Evolutionary conservation across 139 green algal genomes (phyloP).

Genomic region (Closterium sp.): DNA sequence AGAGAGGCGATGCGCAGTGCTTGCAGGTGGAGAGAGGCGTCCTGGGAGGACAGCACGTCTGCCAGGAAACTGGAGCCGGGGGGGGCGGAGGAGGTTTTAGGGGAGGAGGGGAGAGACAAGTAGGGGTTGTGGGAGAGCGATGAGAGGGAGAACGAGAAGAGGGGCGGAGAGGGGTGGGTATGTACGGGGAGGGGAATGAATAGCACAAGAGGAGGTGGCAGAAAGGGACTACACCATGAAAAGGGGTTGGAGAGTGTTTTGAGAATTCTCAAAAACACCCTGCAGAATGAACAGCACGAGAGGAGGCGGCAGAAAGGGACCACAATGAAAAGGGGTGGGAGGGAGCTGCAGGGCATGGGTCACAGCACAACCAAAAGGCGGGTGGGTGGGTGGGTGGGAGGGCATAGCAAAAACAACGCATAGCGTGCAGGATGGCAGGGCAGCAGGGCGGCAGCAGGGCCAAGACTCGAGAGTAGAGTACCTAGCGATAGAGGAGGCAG

Average conservation of each 20-base stretch:
- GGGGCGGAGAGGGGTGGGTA: too few relatives aligned
- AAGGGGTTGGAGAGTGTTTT: too few relatives aligned
- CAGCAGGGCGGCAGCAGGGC: background rate
- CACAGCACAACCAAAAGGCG: too few relatives aligned
- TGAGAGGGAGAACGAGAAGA: background rate
- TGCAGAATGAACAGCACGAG: too few relatives aligned
- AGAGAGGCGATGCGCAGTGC: constrained; percentile 45
- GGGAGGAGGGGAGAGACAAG: background rate
- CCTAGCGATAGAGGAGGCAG: background rate
- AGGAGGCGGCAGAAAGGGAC: too few relatives aligned
- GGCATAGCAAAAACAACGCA: too few relatives aligned
- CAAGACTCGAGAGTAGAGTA: background rate
- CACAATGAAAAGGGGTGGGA: too few relatives aligned
- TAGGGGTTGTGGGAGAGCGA: background rate
- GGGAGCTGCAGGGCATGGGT: too few relatives aligned
- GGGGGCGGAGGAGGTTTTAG: background rate
- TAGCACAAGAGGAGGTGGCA: background rate
- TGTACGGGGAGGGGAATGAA: background rate
- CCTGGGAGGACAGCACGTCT: constrained; percentile 68
- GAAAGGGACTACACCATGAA: too few relatives aligned
- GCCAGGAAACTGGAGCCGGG: constrained; percentile 78
- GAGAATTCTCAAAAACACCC: too few relatives aligned
- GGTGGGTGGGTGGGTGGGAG: background rate
- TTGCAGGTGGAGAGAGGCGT: constrained; percentile 52
- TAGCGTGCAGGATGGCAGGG: too few relatives aligned